These are phyloP conservation scores for Pythium guiyangense DNA, from an alignment of 352 stramenopile genomes.

Conservation along the genomic window DNA sequence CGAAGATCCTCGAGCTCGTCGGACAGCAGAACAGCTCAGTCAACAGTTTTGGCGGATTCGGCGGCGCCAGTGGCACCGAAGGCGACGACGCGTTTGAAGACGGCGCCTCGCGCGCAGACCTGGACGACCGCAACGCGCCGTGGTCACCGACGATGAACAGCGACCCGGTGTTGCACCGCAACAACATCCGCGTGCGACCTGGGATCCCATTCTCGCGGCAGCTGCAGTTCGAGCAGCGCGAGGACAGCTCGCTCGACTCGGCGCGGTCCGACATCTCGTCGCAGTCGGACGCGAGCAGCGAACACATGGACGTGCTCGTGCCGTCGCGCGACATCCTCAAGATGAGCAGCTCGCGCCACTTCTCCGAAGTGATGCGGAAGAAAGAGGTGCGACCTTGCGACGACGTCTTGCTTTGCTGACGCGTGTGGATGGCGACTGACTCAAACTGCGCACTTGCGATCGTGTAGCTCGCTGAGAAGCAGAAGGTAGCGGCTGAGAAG, in stretches of 20 bases:
- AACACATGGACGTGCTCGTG: conserved; percentile 53
- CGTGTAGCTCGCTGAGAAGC: conserved; percentile 58
- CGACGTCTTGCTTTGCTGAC: background rate
- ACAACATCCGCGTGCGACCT: conserved; percentile 70
- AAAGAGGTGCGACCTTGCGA: conserved; percentile 46
- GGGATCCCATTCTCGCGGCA: conserved; percentile 1
- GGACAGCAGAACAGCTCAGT: conserved; percentile 60
- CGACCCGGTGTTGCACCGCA: conserved; percentile 65
- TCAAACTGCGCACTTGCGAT: background rate
- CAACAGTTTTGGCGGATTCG: conserved; percentile 48
- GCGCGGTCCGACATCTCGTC: conserved; percentile 48
- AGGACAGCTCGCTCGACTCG: conserved; percentile 39
- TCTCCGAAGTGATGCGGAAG: conserved; percentile 75
- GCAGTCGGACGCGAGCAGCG: conserved; percentile 18
- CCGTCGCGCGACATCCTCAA: conserved; percentile 82
- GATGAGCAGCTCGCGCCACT: conserved; percentile 82
- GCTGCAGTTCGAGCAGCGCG: conserved; percentile 16
- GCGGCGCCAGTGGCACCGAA: conserved; percentile 17
- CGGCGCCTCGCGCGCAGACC: conserved; percentile 25
- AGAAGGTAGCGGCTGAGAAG: conserved; percentile 66
- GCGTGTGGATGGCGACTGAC: too few relatives aligned
- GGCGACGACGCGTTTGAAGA: conserved; percentile 25
- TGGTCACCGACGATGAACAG: conserved; percentile 72
- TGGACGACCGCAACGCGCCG: conserved; percentile 46
- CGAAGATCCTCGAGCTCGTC: conserved; percentile 72